These are phyloP conservation scores for Alternaria panax DNA, from an alignment of 2,329 filamentous ascomycete genomes.

Conservation along the genomic window DNA sequence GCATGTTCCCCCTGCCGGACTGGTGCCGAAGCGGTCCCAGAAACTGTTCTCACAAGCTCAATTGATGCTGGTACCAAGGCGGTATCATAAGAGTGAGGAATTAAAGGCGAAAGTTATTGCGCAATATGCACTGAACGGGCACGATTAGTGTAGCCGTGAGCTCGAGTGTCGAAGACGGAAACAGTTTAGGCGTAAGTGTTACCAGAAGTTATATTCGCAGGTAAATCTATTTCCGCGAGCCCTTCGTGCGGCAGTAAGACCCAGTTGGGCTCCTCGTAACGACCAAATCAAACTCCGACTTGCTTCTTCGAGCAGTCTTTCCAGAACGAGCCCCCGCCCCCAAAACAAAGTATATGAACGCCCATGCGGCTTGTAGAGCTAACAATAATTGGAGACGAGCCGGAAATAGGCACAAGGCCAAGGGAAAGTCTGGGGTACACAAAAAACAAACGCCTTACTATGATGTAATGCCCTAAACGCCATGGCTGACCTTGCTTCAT, in stretches of 20 bases:
- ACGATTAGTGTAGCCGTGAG: background rate
- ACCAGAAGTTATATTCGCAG: slow-evolving; percentile 2
- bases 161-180: background rate
- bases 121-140: background rate
- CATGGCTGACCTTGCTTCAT: slow-evolving; percentile 53
- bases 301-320: slow-evolving; percentile 9
- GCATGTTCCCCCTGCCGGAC: slow-evolving; percentile 14
- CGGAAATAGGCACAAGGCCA: slow-evolving; percentile 11
- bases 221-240: slow-evolving; percentile 8
- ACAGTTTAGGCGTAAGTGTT: background rate
- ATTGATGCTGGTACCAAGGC: background rate
- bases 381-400: slow-evolving; percentile 18
- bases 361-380: slow-evolving; percentile 30
- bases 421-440: slow-evolving; percentile 2
- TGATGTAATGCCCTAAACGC: slow-evolving; percentile 14
- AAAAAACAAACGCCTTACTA: slow-evolving; percentile 21
- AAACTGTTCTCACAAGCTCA: background rate
- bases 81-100: background rate
- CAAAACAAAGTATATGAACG: slow-evolving; percentile 20
- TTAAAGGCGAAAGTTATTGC: background rate
- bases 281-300: slow-evolving; percentile 5
- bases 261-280: background rate
- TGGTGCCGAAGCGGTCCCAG: slow-evolving; percentile 7
- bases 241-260: background rate
- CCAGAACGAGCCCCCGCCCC: background rate